Conservation (phyloP, 192 early-diverging fungal species). For the Haplosporangium gracile region DNA sequence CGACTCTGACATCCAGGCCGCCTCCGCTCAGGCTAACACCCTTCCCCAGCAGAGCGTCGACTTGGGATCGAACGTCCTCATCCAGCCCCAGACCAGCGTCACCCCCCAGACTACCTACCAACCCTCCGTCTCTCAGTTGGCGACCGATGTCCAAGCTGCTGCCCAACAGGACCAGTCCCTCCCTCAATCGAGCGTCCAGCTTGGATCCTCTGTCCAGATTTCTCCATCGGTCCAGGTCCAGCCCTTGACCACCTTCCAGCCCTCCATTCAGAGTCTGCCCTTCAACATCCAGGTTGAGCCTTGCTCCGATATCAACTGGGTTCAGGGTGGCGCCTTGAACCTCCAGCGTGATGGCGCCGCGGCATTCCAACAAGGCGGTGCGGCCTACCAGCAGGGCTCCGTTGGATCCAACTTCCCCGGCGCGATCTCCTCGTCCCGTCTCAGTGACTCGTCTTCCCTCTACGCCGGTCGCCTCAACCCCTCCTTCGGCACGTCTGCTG, state of each 20-base stretch:
- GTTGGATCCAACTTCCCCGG: not conserved
- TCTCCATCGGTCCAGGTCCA: conserved; percentile 24
- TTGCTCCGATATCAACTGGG: not conserved
- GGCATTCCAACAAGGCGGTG: not conserved
- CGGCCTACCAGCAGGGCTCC: not conserved
- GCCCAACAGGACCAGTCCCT: conserved; percentile 43
- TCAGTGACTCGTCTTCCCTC: not conserved
- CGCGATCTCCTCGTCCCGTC: not conserved
- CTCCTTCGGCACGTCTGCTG: not conserved
- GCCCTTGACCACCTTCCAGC: conserved; percentile 53
- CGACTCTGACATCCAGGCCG: conserved; percentile 34
- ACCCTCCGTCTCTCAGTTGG: conserved; percentile 41
- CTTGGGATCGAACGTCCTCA: conserved; percentile 37
- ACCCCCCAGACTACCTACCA: conserved; percentile 43
- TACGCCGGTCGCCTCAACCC: not conserved
- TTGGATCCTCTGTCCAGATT: conserved; percentile 34
- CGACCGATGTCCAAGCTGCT: conserved; percentile 27
- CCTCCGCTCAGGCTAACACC: conserved; percentile 16
- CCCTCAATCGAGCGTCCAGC: conserved; percentile 45
- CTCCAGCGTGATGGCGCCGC: not conserved
- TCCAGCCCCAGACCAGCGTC: conserved; percentile 46
- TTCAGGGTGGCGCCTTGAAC: too few relatives aligned
- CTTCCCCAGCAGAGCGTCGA: conserved; percentile 39
- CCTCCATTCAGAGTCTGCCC: conserved; percentile 35
- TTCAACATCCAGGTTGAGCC: conserved; percentile 47